Conservation (phyloP, 164 flowering plant species). For the Litsea cubeba region DNA sequence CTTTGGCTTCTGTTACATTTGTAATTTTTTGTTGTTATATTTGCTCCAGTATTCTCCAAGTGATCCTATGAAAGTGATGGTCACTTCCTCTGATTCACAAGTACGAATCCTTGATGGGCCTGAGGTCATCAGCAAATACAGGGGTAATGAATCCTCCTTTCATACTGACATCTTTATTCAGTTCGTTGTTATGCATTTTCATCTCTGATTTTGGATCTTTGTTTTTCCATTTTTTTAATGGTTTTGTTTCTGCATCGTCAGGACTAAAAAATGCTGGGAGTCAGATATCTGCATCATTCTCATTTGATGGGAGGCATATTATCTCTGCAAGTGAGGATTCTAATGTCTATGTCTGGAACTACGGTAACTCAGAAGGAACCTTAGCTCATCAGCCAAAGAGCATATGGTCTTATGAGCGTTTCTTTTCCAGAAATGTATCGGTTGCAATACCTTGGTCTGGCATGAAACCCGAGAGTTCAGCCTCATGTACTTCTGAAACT, state of each 20-base stretch:
- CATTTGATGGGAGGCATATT: conserved; percentile 70
- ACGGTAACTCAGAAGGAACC: conserved; percentile 26
- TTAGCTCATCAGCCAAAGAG: conserved; percentile 32
- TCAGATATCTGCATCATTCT: conserved; percentile 62
- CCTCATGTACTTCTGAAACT: conserved; percentile 16
- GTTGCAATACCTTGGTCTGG: conserved; percentile 86
- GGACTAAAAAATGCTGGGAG: conserved; percentile 49
- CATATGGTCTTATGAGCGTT: conserved; percentile 51
- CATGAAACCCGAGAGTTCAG: conserved; percentile 16
- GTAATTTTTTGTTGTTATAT: background rate
- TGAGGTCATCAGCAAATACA: conserved; percentile 53
- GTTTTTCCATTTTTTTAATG: background rate
- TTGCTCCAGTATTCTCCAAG: conserved; percentile 56
- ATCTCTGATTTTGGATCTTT: background rate
- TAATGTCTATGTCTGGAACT: conserved; percentile 62
- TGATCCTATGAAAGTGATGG: conserved; percentile 56
- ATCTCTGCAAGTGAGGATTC: conserved; percentile 73
- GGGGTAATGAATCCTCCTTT: conserved; percentile 31
- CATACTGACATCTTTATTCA: background rate
- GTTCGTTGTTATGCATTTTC: background rate
- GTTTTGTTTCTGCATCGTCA: conserved; percentile 10
- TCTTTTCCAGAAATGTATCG: conserved; percentile 44
- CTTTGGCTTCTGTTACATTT: background rate
- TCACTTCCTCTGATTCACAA: conserved; percentile 73
- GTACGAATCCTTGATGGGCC: conserved; percentile 52